Conservation (phyloP, 1,139 yeast species). For the Torulaspora pretoriensis region DNA sequence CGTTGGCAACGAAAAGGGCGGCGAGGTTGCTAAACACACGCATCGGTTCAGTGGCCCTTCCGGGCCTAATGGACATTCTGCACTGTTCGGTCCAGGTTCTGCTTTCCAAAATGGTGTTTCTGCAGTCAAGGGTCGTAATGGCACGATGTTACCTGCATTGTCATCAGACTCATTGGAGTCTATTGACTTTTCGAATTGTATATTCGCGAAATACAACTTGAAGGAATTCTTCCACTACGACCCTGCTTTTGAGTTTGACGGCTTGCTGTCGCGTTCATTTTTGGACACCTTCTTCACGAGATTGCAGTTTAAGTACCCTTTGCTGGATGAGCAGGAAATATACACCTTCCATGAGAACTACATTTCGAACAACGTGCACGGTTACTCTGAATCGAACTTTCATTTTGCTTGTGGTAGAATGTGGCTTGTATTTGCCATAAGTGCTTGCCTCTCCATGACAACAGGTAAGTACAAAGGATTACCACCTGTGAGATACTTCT, state of each 20-base stretch:
- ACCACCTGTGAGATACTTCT: constrained; percentile 47
- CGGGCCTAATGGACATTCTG: background rate
- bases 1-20: background rate
- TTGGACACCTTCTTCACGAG: constrained; percentile 49
- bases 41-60: background rate
- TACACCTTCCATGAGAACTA: constrained; percentile 45
- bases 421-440: constrained; percentile 49
- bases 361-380: constrained; percentile 36
- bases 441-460: constrained; percentile 46
- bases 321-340: constrained; percentile 46
- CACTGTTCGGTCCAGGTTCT: background rate
- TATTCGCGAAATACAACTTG: constrained; percentile 43
- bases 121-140: background rate
- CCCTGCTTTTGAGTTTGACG: constrained; percentile 48
- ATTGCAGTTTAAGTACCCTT: constrained; percentile 49
- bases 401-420: constrained; percentile 49
- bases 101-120: background rate
- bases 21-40: background rate
- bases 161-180: constrained; percentile 38
- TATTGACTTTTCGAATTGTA: constrained; percentile 39
- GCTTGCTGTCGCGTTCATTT: constrained; percentile 43
- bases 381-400: constrained; percentile 39
- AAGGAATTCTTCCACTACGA: constrained; percentile 42
- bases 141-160: constrained; percentile 21
- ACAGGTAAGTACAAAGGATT: constrained; percentile 50